These are phyloP conservation scores for Falciphora oryzae DNA, from an alignment of 2,329 filamentous ascomycete species.

Conservation along the genomic window DNA sequence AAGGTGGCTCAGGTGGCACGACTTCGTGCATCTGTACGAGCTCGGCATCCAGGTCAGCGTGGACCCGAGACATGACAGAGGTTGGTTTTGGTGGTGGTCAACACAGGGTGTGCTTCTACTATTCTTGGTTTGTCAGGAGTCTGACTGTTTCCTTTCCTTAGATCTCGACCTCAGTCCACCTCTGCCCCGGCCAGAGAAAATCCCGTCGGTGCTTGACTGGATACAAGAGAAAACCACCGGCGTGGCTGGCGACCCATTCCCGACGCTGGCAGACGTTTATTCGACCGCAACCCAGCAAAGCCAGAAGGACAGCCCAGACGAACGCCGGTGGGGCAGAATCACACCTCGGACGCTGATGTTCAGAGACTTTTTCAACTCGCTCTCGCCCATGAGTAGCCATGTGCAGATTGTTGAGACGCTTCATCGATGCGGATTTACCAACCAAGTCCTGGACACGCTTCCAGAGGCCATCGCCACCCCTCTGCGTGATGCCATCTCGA, in stretches of 20 bases:
- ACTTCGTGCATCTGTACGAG: conserved; percentile 43
- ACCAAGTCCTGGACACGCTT: conserved; percentile 68
- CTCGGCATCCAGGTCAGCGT: conserved; percentile 47
- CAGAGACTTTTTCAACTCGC: conserved; percentile 57
- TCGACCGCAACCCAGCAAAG: conserved; percentile 30
- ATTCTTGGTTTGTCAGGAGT: neutral
- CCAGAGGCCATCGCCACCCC: conserved; percentile 79
- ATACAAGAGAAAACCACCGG: conserved; percentile 41
- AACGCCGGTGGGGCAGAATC: conserved; percentile 38
- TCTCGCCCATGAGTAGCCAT: conserved; percentile 45
- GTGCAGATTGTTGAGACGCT: conserved; percentile 69
- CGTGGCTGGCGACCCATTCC: conserved; percentile 30
- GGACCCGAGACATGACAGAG: conserved; percentile 31
- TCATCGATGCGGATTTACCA: conserved; percentile 61
- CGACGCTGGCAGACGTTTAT: conserved; percentile 40
- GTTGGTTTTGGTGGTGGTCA: conserved; percentile 23
- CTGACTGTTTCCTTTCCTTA: conserved; percentile 11
- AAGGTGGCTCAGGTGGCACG: conserved; percentile 70
- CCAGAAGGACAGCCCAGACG: conserved; percentile 29
- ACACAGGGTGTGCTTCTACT: conserved; percentile 7
- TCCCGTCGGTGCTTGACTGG: conserved; percentile 44
- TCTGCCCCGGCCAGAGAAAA: conserved; percentile 24
- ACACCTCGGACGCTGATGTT: conserved; percentile 67
- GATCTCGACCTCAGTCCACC: conserved; percentile 24
- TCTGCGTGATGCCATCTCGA: conserved; percentile 76